These are phyloP conservation scores for Volvox carteri DNA, from an alignment of 163 green algal species.

Conservation along the genomic window DNA sequence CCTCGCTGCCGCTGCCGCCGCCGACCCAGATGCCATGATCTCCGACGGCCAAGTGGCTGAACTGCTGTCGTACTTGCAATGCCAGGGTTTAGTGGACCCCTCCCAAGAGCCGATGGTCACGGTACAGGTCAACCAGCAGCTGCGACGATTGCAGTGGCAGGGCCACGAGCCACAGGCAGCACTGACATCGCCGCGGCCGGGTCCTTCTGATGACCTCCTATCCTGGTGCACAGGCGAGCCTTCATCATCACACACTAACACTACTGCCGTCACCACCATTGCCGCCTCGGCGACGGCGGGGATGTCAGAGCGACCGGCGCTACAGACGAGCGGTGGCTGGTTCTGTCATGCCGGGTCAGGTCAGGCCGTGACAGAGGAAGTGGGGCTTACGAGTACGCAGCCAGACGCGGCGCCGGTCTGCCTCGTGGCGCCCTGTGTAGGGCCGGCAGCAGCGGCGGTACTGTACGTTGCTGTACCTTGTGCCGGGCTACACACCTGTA, in stretches of 20 bases:
- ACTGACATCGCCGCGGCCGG: background rate
- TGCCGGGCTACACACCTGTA: background rate
- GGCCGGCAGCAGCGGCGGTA: background rate
- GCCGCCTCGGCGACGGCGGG: background rate
- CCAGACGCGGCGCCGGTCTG: background rate
- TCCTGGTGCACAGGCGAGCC: background rate
- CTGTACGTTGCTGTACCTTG: background rate
- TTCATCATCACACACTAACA: background rate
- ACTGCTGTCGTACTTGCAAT: constrained; percentile 29
- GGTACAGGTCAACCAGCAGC: constrained; percentile 16
- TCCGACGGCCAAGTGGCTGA: background rate
- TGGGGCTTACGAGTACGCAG: background rate
- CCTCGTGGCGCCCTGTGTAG: background rate
- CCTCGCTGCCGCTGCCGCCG: background rate
- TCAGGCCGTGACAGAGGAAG: background rate
- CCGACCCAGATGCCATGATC: background rate
- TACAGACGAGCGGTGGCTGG: background rate
- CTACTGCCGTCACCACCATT: background rate
- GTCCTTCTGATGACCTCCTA: background rate
- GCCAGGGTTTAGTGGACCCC: constrained; percentile 1
- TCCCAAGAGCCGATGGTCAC: background rate
- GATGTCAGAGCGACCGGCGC: background rate
- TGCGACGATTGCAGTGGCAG: constrained; percentile 17
- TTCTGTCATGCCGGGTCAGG: background rate
- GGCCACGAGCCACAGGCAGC: background rate